These are phyloP conservation scores for Scytalidium lignicola DNA, from an alignment of 2,329 filamentous ascomycete species.

Conservation along the genomic window DNA sequence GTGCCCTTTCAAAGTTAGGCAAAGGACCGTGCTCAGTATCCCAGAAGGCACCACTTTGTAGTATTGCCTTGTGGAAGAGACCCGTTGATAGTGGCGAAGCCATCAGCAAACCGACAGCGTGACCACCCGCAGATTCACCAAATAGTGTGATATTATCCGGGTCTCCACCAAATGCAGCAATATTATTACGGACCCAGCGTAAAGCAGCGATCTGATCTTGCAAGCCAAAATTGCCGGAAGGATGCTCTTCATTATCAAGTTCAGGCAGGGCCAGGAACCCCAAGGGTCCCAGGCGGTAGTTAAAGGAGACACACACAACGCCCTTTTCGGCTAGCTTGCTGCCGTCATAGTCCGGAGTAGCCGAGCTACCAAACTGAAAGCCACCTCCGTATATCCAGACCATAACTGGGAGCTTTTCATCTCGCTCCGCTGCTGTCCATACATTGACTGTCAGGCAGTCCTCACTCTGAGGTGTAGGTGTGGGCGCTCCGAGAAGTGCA, in stretches of 20 bases:
- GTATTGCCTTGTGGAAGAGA: conserved; percentile 46
- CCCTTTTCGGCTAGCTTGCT: conserved; percentile 53
- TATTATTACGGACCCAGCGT: conserved; percentile 53
- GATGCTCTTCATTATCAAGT: conserved; percentile 40
- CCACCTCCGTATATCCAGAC: conserved; percentile 57
- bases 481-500: conserved; percentile 3
- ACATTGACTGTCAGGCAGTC: conserved; percentile 46
- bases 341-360: conserved; percentile 37
- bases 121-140: conserved; percentile 54
- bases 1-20: background rate
- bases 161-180: conserved; percentile 53
- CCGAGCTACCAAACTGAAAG: conserved; percentile 33
- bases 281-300: conserved; percentile 57
- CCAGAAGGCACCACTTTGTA: conserved; percentile 44
- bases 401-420: conserved; percentile 37
- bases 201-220: conserved; percentile 53
- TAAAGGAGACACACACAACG: conserved; percentile 54
- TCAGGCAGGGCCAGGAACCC: conserved; percentile 53
- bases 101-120: conserved; percentile 38
- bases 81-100: conserved; percentile 8
- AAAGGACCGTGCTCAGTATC: background rate
- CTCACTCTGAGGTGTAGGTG: conserved; percentile 28
- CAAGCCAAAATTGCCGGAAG: conserved; percentile 56
- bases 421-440: conserved; percentile 27
- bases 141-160: conserved; percentile 49